Evolutionary conservation across 2,329 filamentous ascomycete genomes (phyloP).

Genomic region (Paramyrothecium roridum): DNA sequence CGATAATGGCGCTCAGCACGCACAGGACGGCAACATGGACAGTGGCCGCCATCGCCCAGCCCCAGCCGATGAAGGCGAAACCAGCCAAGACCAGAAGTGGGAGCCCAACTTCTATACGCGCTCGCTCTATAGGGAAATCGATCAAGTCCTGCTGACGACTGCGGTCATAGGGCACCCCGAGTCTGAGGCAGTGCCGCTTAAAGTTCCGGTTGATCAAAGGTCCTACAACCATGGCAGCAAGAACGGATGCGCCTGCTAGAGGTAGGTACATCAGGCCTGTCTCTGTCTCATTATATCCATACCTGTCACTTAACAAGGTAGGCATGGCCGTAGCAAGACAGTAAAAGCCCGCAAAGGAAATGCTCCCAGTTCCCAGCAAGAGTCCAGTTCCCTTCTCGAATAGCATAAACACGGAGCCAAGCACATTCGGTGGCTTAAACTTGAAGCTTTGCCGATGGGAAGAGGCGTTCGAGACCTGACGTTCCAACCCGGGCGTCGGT

Average conservation of each 20-base stretch:
- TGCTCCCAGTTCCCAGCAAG: conserved; percentile 38
- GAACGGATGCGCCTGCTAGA: conserved; percentile 44
- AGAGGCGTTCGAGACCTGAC: conserved; percentile 10
- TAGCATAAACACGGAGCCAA: conserved; percentile 36
- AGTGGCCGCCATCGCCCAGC: conserved; percentile 44
- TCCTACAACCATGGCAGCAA: conserved; percentile 45
- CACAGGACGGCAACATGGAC: conserved; percentile 43
- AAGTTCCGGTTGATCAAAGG: conserved; percentile 66
- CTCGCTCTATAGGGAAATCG: conserved; percentile 49
- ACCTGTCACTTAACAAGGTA: conserved; percentile 43
- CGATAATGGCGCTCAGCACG: conserved; percentile 43
- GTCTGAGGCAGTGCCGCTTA: conserved; percentile 51
- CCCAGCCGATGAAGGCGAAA: conserved; percentile 44
- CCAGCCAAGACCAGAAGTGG: conserved; percentile 49
- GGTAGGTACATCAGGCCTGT: conserved; percentile 54
- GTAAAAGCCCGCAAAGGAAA: conserved; percentile 50
- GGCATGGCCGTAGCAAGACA: conserved; percentile 43
- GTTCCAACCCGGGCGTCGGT: conserved; percentile 5
- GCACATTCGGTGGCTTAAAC: conserved; percentile 36
- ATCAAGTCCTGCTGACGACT: conserved; percentile 47
- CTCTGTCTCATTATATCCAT: conserved; percentile 54
- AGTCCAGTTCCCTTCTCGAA: conserved; percentile 39
- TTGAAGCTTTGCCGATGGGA: conserved; percentile 21
- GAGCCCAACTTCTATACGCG: conserved; percentile 44
- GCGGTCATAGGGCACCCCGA: conserved; percentile 51